Percentiles rank a stretch among this genome's conserved stretches.
Evolutionary conservation across 768 basidiomycete genomes (phyloP).

Genomic region (Leccinum rimulosum): DNA sequence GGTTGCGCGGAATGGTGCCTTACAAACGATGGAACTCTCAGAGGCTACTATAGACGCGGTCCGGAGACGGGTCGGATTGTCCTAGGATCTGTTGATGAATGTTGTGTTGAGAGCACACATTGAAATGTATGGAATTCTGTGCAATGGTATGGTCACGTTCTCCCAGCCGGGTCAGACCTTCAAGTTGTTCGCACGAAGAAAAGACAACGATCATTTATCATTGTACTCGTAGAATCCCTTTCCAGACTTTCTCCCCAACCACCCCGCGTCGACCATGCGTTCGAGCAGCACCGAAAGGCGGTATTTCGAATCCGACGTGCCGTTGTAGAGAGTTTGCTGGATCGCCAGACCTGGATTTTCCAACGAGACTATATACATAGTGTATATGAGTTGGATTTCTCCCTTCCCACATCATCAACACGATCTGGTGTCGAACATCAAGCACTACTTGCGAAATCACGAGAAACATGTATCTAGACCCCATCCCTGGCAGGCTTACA

Average conservation of each 20-base stretch:
- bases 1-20: conserved; percentile 64
- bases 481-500: too few relatives aligned
- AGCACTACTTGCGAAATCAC: too few relatives aligned
- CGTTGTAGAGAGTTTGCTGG: conserved; percentile 83
- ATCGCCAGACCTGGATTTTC: conserved; percentile 62
- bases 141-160: too few relatives aligned
- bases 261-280: conserved; percentile 95
- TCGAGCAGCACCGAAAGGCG: conserved; percentile 87
- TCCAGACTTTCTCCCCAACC: conserved; percentile 90
- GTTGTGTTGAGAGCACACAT: conserved; percentile 31
- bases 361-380: too few relatives aligned
- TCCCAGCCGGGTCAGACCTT: too few relatives aligned
- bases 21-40: conserved; percentile 61
- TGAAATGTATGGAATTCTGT: not conserved
- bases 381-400: too few relatives aligned
- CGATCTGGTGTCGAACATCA: too few relatives aligned
- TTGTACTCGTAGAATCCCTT: conserved; percentile 93
- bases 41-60: conserved; percentile 65
- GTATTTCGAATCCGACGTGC: conserved; percentile 93
- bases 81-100: conserved; percentile 24
- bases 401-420: too few relatives aligned
- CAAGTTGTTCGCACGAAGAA: not conserved
- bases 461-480: too few relatives aligned
- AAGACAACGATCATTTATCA: conserved; percentile 4
- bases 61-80: conserved; percentile 60